phyloP scores from a whole-genome alignment of 371 early-diverging fungal species.

The Mortierella sp. region DNA sequence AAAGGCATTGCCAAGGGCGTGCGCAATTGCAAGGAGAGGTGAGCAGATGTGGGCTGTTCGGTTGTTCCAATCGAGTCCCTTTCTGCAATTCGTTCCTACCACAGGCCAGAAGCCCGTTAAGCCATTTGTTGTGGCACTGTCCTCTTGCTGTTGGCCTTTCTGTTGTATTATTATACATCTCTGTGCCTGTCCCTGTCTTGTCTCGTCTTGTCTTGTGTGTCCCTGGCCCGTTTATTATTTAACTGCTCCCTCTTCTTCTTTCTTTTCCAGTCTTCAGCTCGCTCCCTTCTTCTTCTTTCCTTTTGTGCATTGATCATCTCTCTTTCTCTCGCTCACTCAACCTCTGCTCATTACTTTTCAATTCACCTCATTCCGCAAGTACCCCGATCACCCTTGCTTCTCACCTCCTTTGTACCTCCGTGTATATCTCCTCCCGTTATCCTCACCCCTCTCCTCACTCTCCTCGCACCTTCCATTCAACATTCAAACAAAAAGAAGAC shows the following conservation, averaged over 20 bases:
- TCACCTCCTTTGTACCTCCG: neutral
- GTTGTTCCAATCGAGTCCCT: neutral
- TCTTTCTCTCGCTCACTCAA: neutral
- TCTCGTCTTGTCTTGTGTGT: neutral
- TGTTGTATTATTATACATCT: neutral
- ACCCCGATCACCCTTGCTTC: neutral
- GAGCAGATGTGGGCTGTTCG: neutral
- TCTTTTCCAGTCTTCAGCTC: neutral
- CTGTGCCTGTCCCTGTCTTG: neutral
- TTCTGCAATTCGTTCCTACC: neutral
- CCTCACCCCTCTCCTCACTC: neutral
- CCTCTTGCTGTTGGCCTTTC: neutral
- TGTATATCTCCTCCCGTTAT: neutral
- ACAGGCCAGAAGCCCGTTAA: neutral
- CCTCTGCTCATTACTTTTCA: neutral
- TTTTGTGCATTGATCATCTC: conserved; percentile 7
- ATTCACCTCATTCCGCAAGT: too few species aligned
- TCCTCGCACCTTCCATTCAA: neutral
- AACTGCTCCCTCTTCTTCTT: neutral
- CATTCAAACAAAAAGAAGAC: too few species aligned
- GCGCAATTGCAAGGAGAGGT: too few species aligned
- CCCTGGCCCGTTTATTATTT: neutral
- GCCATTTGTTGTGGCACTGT: conserved; percentile 7
- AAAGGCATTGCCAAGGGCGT: too few species aligned
- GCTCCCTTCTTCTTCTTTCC: neutral